Evolutionary conservation across 306 rosid genomes (phyloP), one percentile per base, ranked within the genome.

Genomic region (Trichosanthes cucumerina): DNA sequence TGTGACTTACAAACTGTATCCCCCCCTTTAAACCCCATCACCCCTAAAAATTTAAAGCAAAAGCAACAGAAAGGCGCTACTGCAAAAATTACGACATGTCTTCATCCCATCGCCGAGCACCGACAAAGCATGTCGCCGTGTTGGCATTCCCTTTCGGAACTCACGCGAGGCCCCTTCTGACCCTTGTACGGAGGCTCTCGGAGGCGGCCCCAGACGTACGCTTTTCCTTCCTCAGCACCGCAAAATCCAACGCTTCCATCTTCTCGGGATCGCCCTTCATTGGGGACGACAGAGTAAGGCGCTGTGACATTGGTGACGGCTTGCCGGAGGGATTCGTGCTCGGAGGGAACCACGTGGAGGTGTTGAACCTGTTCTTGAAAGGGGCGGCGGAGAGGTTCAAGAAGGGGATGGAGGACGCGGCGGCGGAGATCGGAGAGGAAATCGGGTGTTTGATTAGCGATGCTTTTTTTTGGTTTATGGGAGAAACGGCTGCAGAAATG

Each of bases 61-160:
- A 5, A 21, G 5, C 60, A n/a, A n/a, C n/a, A n/a, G n/a, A n/a
- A n/a, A n/a, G n/a, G n/a, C n/a, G n/a, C n/a, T n/a, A n/a, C n/a
- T n/a, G n/a, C n/a, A n/a, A n/a, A n/a, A n/a, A n/a, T n/a, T n/a
- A n/a, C n/a, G n/a, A n/a, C n/a, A 68, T 68, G 74, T 23, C 28
- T 4, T 3, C 49, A 9, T 5, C 28, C 54, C 0, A 43, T 23
- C 12, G 12, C 54, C 77, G 9, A 69, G 6, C 33, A 5, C 23
- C 76, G 21, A 50, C 63, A 23, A 78, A 66, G 0, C 98, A 93
- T 38, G 86, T 93, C 10, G 96, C 91, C 1, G 87, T 85, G 23
- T 47, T 93, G 64, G 93, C 92, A 2, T 91, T 90, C 78, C 97
- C 98, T 0, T 93, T 85, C 50, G 97, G 98, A 0, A 26, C 89